Evolutionary conservation across 78 protist genomes (phyloP).

Genomic region (Tieghemostelium lacteum): DNA sequence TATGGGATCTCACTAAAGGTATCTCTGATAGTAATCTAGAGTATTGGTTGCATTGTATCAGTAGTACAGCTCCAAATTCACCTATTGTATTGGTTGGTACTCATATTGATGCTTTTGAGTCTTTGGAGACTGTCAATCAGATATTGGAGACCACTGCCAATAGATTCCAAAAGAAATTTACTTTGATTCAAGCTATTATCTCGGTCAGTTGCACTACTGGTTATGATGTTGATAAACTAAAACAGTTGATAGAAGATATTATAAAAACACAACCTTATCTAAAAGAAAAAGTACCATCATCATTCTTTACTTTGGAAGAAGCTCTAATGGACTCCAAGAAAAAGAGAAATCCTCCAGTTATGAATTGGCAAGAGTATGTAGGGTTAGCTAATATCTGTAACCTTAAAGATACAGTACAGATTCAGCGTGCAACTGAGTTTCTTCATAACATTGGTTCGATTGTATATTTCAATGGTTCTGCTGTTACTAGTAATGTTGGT

Average conservation of each 20-base stretch:
- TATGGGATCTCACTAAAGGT: slow-evolving; percentile 25
- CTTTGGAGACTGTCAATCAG: slow-evolving; percentile 6
- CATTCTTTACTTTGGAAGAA: slow-evolving; percentile 70
- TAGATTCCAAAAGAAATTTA: slow-evolving; percentile 46
- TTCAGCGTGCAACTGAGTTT: slow-evolving; percentile 78
- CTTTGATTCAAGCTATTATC: slow-evolving; percentile 68
- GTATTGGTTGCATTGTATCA: slow-evolving; percentile 73
- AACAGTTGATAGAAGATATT: slow-evolving; percentile 41
- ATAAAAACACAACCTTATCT: slow-evolving; percentile 50
- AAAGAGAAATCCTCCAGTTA: slow-evolving; percentile 78
- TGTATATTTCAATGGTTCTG: slow-evolving; percentile 73
- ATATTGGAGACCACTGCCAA: slow-evolving; percentile 18
- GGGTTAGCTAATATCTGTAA: slow-evolving; percentile 61
- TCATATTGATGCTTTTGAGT: slow-evolving; percentile 61
- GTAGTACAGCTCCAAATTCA: slow-evolving; percentile 44
- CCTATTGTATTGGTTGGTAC: slow-evolving; percentile 82
- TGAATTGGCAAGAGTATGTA: slow-evolving; percentile 78
- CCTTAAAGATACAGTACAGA: slow-evolving; percentile 60
- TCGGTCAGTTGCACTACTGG: slow-evolving; percentile 73
- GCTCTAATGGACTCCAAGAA: slow-evolving; percentile 52
- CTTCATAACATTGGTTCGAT: slow-evolving; percentile 71
- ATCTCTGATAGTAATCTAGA: slow-evolving; percentile 33
- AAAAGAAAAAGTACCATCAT: slow-evolving; percentile 51
- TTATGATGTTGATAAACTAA: slow-evolving; percentile 53
- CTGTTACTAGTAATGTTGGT: slow-evolving; percentile 18